Base-by-base conservation (phyloP, 176 grass and related monocot genomes). In the Aegilops speltoides region DNA sequence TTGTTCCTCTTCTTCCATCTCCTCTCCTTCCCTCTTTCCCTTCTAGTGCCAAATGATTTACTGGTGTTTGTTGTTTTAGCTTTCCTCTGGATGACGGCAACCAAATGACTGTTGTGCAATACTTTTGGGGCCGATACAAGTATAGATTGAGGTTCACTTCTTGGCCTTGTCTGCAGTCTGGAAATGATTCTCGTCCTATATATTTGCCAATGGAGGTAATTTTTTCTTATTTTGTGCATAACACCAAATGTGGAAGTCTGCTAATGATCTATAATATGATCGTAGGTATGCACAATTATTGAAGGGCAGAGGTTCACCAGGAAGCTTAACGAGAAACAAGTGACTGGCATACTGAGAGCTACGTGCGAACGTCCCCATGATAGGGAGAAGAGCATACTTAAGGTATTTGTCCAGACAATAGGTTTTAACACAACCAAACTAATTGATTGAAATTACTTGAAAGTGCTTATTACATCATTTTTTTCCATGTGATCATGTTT, bases 161-260 rank as follows among this genome's bases (percentile, higher is more conserved):
- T 76, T 91, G 87, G 89, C 95, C 95, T 63, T 97, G 95, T 87
- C 79, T 97, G 37, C 92, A 91, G 71, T 84, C 88, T 3, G 95
- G 95, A 77, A 97, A 24, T 64, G 78, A 89, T 41, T 80, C 71
- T 78, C 89, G 81, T 7, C 90, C 95, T 37, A 90, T 84, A 48
- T 97, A 90, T 75, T 90, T 97, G 75, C 90, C 90, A 23, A 95
- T 97, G 89, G 95, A 97, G 95, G 92, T 95, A 86, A 28, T 9
- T 16, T 87, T 60, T 56, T 20, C 19, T 79, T 78, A 16, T 54
- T 88, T 52, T 72, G 14, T 83, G 68, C 20, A 11, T 17, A 65
- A 79, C 16, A 24, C 43, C 20, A 78, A 13, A 70, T 66, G 45
- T 25, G 48, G 10, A 32, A 54, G 50, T 31, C 67, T 60, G 25